Evolutionary conservation across 2,329 filamentous ascomycete genomes (phyloP).

Genomic region (Elsinoe australis): DNA sequence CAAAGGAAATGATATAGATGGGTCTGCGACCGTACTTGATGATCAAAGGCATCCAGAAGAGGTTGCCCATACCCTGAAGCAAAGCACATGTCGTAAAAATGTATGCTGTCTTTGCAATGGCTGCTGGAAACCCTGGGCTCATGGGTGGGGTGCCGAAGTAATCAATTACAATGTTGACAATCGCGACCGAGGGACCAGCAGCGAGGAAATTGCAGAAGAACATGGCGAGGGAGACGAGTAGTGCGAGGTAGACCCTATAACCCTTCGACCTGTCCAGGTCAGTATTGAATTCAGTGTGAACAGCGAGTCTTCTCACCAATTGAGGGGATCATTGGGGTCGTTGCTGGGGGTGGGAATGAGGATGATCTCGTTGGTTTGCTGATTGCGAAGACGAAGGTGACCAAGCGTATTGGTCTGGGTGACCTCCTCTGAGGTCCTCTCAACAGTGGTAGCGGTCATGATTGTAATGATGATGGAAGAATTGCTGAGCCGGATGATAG

Average conservation of each 20-base stretch:
- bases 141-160: constrained; percentile 38
- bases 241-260: constrained; percentile 46
- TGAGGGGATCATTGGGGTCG: constrained; percentile 49
- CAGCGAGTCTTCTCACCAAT: constrained; percentile 1
- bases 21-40: constrained; percentile 34
- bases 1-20: constrained; percentile 27
- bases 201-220: constrained; percentile 51
- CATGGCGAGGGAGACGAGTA: constrained; percentile 47
- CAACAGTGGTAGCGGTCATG: constrained; percentile 1
- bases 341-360: constrained; percentile 44
- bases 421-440: constrained; percentile 3
- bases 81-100: constrained; percentile 48
- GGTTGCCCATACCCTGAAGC: constrained; percentile 38
- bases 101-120: constrained; percentile 43
- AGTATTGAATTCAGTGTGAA: constrained; percentile 33
- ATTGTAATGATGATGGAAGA: not conserved
- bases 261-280: constrained; percentile 38
- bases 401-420: constrained; percentile 13
- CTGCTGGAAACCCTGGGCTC: constrained; percentile 26
- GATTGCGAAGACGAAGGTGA: constrained; percentile 19
- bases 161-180: constrained; percentile 40
- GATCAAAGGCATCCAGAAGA: constrained; percentile 35
- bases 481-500: not conserved
- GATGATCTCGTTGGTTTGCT: constrained; percentile 34
- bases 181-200: constrained; percentile 48